These are phyloP conservation scores for Pythium aphanidermatum DNA, from an alignment of 352 stramenopile species.

Conservation along the genomic window DNA sequence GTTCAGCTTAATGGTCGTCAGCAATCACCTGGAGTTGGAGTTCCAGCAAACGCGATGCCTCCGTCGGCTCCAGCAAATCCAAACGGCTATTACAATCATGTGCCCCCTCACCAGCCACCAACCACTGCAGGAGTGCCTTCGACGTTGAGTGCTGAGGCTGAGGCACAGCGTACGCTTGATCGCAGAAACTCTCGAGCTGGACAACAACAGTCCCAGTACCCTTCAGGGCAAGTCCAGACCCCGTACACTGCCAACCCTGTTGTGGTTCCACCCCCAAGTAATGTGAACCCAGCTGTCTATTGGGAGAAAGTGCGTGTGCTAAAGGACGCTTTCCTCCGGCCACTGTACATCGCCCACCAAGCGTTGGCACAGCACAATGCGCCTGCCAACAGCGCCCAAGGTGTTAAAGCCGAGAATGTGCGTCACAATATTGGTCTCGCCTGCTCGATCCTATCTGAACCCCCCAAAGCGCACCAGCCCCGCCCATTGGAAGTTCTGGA, in stretches of 20 bases:
- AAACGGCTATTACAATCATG: constrained; percentile 36
- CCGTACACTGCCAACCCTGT: constrained; percentile 1
- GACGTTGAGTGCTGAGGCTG: constrained; percentile 33
- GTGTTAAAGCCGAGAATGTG: constrained; percentile 66
- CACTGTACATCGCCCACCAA: constrained; percentile 54
- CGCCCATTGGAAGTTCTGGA: constrained; percentile 60
- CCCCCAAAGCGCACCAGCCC: constrained; percentile 34
- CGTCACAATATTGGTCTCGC: constrained; percentile 78
- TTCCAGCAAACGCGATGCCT: constrained; percentile 4
- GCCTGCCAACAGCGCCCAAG: constrained; percentile 55
- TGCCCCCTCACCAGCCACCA: constrained; percentile 13
- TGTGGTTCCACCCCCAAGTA: constrained; percentile 1
- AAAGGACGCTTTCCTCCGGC: constrained; percentile 36
- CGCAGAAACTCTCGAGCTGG: constrained; percentile 21
- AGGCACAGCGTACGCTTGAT: constrained; percentile 41
- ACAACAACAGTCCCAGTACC: constrained; percentile 8
- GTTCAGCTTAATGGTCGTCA: constrained; percentile 28
- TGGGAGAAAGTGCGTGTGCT: constrained; percentile 66
- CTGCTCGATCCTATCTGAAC: constrained; percentile 56
- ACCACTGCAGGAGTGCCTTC: constrained; percentile 20
- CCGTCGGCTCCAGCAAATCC: constrained; percentile 1
- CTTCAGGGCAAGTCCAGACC: constrained; percentile 1
- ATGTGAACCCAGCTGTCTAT: constrained; percentile 41
- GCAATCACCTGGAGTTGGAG: background rate
- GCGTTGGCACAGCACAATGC: constrained; percentile 61